Evolutionary conservation across 352 stramenopile species (phyloP), one percentile per base, ranked within the genome.

Genomic region (Pythium brachiatum): DNA sequence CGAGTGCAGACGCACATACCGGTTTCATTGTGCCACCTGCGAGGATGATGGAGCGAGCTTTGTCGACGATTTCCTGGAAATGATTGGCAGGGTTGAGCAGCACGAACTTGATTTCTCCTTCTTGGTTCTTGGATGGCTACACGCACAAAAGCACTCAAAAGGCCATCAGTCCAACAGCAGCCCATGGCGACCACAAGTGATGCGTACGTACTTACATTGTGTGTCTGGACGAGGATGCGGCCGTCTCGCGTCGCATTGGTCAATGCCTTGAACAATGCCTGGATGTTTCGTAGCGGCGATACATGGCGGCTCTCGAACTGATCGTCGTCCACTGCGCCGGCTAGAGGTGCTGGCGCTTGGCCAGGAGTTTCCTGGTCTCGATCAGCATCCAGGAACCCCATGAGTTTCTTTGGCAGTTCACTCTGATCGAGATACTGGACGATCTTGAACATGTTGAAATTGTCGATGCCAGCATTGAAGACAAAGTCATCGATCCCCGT

Each of bases 11-110:
- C 34, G 1, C 54, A 63, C 68, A 57, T 68, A 95, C 87, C 18
- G 97, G 97, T 59, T 98, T 90, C 75, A 99, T 97, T 44, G 98
- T 99, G 43, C 98, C 98, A 69, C 98, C 98, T 15, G 98, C 94
- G 7, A 99, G 80, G 51, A 99, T 92, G 7, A 99, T 86, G 9
- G 96, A 95, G 52, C 96, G 85, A 13, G 96, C 83, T 64, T 98
- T 87, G 31, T 94, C 64, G 6, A 99, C 81, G n/a, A 99, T 90
- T 64, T 98, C 83, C 57, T 97, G 69, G 50, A 99, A 98, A 47
- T 98, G 88, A 6, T 86, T 82, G 0, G 84, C 86, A 13, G 97
- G 96, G 72, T 99, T 98, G 8, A 99, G 77, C 61, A 99, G 73
- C 26, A 99, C 85, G 73, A 98, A 99, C 58, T 96, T 95, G 32